Conservation (phyloP, 257 asterid genomes). For the Scutellaria minor region DNA sequence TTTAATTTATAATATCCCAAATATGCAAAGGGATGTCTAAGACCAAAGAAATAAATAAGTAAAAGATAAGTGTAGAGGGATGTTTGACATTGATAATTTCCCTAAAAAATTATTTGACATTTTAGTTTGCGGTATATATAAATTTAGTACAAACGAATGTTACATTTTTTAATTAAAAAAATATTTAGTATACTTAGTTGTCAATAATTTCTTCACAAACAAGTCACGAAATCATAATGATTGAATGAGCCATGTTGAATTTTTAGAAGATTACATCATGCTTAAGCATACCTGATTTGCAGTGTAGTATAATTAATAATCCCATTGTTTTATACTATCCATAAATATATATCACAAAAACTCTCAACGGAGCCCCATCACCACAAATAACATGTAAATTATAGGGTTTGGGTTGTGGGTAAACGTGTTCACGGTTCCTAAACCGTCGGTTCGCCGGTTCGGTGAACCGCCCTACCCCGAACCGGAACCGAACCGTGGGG, state of each 20-base stretch:
- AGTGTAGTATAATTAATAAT: slow-evolving; percentile 23
- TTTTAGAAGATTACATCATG: slow-evolving; percentile 34
- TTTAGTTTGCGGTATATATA: slow-evolving; percentile 3
- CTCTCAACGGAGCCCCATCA: no score
- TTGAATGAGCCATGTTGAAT: slow-evolving; percentile 40
- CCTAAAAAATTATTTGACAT: slow-evolving; percentile 28
- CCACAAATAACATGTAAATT: no score
- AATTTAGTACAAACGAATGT: background rate
- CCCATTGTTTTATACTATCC: background rate
- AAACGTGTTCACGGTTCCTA: no score
- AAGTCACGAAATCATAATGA: slow-evolving; percentile 41
- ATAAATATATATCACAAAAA: no score
- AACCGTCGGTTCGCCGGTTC: no score
- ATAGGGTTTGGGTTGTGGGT: no score
- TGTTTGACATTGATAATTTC: slow-evolving; percentile 17
- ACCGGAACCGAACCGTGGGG: no score
- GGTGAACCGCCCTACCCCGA: no score
- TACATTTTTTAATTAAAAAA: background rate
- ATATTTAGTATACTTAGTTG: background rate
- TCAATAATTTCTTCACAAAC: slow-evolving; percentile 31
- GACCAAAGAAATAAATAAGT: background rate
- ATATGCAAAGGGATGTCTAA: background rate
- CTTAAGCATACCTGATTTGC: slow-evolving; percentile 38
- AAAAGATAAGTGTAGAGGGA: background rate
- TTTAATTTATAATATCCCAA: background rate